Percentiles rank a stretch among this genome's conserved stretches.
These are phyloP conservation scores for Eimeria brunetti DNA, from an alignment of 169 alveolate species.

Conservation along the genomic window DNA sequence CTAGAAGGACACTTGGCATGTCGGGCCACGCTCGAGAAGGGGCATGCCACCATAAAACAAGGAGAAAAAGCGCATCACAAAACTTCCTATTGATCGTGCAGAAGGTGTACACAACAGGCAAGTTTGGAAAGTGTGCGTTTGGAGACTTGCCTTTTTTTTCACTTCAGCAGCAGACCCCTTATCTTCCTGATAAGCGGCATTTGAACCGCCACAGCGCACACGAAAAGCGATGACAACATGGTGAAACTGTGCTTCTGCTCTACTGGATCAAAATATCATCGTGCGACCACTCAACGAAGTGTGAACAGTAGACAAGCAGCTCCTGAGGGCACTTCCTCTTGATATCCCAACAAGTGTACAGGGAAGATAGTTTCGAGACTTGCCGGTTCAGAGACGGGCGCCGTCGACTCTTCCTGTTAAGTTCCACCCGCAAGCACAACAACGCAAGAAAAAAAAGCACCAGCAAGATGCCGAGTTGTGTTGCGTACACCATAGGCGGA, in stretches of 20 bases:
- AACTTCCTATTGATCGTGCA: too few species aligned
- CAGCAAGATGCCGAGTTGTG: not conserved
- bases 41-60: too few species aligned
- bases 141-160: not conserved
- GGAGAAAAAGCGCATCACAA: too few species aligned
- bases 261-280: too few species aligned
- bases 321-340: not conserved
- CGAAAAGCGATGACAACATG: too few species aligned
- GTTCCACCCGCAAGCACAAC: not conserved
- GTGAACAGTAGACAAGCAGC: not conserved
- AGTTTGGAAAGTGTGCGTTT: too few species aligned
- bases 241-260: too few species aligned
- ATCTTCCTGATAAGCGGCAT: too few species aligned
- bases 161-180: not conserved
- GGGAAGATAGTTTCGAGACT: not conserved
- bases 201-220: too few species aligned
- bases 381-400: not conserved
- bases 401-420: not conserved
- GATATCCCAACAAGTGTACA: not conserved
- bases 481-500: not conserved
- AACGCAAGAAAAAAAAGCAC: not conserved
- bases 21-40: too few species aligned
- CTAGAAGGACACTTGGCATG: too few species aligned
- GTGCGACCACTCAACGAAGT: not conserved
- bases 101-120: too few species aligned